phyloP scores from a whole-genome alignment of 2,329 filamentous ascomycete genomes.

The Penicillium sp. region DNA sequence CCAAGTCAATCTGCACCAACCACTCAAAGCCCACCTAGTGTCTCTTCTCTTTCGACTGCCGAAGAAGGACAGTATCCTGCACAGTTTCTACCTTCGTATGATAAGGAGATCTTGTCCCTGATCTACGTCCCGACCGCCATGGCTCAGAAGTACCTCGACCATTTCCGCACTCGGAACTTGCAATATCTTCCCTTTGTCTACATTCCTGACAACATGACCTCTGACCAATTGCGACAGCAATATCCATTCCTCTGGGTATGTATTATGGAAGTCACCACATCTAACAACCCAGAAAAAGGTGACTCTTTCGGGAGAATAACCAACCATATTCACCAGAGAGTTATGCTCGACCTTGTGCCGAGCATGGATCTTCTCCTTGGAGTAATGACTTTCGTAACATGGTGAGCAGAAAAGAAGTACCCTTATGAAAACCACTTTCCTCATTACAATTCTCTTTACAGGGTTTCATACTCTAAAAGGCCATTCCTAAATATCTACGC shows the following conservation, averaged over 20 bases:
- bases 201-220: conserved; percentile 24
- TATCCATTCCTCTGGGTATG: conserved; percentile 44
- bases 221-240: conserved; percentile 30
- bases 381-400: conserved; percentile 23
- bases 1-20: conserved; percentile 1
- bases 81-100: neutral
- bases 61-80: neutral
- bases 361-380: conserved; percentile 27
- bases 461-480: conserved; percentile 23
- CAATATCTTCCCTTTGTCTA: conserved; percentile 31
- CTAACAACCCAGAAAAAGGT: conserved; percentile 14
- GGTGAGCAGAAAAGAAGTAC: conserved; percentile 11
- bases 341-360: conserved; percentile 20
- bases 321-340: conserved; percentile 21
- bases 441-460: conserved; percentile 1
- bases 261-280: conserved; percentile 37
- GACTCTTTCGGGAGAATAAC: conserved; percentile 19
- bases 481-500: conserved; percentile 23
- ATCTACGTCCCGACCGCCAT: conserved; percentile 18
- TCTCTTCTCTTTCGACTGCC: conserved; percentile 2
- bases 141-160: conserved; percentile 19
- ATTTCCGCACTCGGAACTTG: conserved; percentile 28
- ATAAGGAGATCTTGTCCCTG: conserved; percentile 11
- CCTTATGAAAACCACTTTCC: neutral
- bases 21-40: conserved; percentile 3